phyloP scores from a whole-genome alignment of 495 filamentous ascomycete species.

The Lasiosphaeris hirsuta region DNA sequence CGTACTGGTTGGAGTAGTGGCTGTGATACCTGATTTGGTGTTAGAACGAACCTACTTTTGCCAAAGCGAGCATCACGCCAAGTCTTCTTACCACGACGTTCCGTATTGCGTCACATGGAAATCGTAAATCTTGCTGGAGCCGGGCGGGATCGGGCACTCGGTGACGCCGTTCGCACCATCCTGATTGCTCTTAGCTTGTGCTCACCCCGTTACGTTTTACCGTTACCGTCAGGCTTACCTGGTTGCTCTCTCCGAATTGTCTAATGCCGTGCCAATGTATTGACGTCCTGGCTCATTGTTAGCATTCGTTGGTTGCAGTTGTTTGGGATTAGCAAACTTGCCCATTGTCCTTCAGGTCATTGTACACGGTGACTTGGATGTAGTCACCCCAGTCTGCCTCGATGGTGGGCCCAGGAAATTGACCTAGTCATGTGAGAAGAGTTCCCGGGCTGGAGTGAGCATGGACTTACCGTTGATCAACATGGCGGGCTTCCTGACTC shows the following conservation, averaged over 20 bases:
- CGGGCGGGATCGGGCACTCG: conserved; percentile 50
- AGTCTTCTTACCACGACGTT: conserved; percentile 47
- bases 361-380: conserved; percentile 55
- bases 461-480: conserved; percentile 38
- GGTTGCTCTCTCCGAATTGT: conserved; percentile 26
- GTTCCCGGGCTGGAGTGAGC: neutral
- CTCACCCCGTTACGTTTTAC: too few relatives aligned
- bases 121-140: conserved; percentile 26
- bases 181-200: conserved; percentile 18
- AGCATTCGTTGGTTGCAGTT: too few relatives aligned
- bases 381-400: conserved; percentile 56
- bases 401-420: conserved; percentile 27
- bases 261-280: conserved; percentile 57
- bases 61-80: neutral
- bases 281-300: conserved; percentile 25
- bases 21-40: conserved; percentile 42
- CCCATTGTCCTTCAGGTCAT: conserved; percentile 45
- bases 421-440: conserved; percentile 10
- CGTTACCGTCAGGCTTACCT: too few relatives aligned
- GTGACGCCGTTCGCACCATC: conserved; percentile 47
- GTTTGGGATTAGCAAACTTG: conserved; percentile 1
- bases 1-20: conserved; percentile 56
- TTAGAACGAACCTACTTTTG: neutral
- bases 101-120: conserved; percentile 48
- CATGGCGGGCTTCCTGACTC: conserved; percentile 39